Conservation (phyloP, 2,329 filamentous ascomycete genomes). For the Didymella pinodella region DNA sequence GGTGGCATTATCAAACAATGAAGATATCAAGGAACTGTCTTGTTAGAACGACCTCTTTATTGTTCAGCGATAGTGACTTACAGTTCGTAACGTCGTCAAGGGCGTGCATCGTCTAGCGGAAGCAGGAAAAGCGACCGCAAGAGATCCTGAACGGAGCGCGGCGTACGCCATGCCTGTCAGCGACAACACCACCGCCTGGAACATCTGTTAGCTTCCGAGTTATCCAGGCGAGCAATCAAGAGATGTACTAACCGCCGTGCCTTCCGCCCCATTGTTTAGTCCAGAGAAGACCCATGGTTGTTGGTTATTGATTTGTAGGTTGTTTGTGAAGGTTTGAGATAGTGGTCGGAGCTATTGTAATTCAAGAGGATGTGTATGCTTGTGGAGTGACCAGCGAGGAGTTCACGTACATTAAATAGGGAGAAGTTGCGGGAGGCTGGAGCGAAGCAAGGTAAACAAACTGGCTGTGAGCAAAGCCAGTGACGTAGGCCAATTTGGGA, state of each 20-base stretch:
- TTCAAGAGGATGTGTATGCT: constrained; percentile 11
- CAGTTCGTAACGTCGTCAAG: constrained; percentile 38
- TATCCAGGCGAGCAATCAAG: constrained; percentile 20
- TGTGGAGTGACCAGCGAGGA: constrained; percentile 9
- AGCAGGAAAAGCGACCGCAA: constrained; percentile 62
- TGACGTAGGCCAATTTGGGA: constrained; percentile 22
- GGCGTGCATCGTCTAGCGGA: constrained; percentile 52
- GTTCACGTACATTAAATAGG: constrained; percentile 26
- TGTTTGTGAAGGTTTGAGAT: constrained; percentile 13
- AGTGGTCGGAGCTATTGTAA: neutral
- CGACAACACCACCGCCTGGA: constrained; percentile 59
- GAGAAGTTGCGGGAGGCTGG: constrained; percentile 21
- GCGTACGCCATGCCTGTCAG: constrained; percentile 61
- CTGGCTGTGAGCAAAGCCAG: constrained; percentile 6
- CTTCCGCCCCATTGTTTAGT: constrained; percentile 56
- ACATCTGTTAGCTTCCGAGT: constrained; percentile 29
- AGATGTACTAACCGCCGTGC: constrained; percentile 50
- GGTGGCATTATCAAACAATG: constrained; percentile 1
- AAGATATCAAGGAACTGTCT: neutral
- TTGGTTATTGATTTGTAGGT: constrained; percentile 23
- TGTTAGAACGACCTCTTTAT: neutral
- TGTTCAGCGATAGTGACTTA: constrained; percentile 18
- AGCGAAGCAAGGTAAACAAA: constrained; percentile 28
- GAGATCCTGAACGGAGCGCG: constrained; percentile 61
- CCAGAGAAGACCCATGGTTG: constrained; percentile 57